A percentile compares a stretch with the other conserved stretches of the same genome.
Evolutionary conservation across 768 basidiomycete genomes (phyloP).

Genomic region (Paxillus involutus): DNA sequence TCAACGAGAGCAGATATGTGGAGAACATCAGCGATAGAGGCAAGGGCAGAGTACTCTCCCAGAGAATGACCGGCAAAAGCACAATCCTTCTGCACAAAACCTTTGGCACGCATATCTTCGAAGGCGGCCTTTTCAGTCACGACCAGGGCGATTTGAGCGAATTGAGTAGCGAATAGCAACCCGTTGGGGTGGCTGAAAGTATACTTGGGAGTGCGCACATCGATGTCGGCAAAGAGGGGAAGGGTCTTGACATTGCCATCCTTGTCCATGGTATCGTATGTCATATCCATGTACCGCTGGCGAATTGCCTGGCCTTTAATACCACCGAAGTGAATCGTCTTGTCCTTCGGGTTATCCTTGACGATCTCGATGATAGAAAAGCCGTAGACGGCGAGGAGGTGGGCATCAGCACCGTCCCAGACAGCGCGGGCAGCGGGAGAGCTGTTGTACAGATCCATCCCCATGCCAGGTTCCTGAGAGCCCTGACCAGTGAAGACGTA

Average conservation of each 20-base stretch:
- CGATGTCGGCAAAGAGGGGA: constrained; percentile 94
- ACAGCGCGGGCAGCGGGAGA: constrained; percentile 95
- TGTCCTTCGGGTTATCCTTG: constrained; percentile 96
- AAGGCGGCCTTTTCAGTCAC: constrained; percentile 98
- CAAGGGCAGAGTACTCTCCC: constrained; percentile 97
- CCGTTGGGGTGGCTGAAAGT: constrained; percentile 98
- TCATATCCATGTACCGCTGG: constrained; percentile 99
- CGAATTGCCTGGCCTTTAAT: constrained; percentile 98
- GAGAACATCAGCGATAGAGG: constrained; percentile 95
- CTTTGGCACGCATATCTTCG: constrained; percentile 96
- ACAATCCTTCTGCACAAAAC: constrained; percentile 88
- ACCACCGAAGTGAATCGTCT: constrained; percentile 99
- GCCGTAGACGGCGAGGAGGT: constrained; percentile 92
- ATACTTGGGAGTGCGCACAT: constrained; percentile 91
- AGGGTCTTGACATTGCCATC: constrained; percentile 95
- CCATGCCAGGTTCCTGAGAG: constrained; percentile 98
- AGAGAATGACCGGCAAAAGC: constrained; percentile 98
- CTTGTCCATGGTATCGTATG: constrained; percentile 95
- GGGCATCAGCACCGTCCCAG: constrained; percentile 95
- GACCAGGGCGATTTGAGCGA: constrained; percentile 97
- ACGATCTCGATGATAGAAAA: constrained; percentile 99
- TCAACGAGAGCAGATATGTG: constrained; percentile 95
- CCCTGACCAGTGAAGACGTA: constrained; percentile 99
- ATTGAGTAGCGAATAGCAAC: constrained; percentile 95
- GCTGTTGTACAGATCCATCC: constrained; percentile 94